Evolutionary conservation across 495 filamentous ascomycete species (phyloP).

Genomic region (Aspergillus sclerotioniger): DNA sequence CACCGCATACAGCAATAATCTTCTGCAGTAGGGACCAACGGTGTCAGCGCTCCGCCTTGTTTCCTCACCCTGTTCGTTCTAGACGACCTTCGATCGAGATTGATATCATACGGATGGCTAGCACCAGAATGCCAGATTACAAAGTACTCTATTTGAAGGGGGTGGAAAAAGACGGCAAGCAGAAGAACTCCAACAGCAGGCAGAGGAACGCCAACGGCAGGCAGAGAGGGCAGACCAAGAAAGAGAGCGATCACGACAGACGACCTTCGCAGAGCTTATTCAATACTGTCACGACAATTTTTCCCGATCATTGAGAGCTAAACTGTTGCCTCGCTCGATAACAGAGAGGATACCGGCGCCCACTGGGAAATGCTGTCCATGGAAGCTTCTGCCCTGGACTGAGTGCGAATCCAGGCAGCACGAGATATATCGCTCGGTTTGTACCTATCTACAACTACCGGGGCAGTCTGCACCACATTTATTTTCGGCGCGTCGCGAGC

Average conservation of each 20-base stretch:
- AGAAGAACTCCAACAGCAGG: background rate
- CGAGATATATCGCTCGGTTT: slow-evolving; percentile 29
- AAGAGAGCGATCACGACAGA: slow-evolving; percentile 16
- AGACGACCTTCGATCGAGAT: no score
- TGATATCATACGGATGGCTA: no score
- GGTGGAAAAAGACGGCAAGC: background rate
- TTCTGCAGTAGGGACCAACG: no score
- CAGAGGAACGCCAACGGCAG: background rate
- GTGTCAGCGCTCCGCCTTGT: no score
- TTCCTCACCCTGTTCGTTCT: no score
- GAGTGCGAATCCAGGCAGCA: slow-evolving; percentile 28
- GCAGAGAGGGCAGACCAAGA: slow-evolving; percentile 11
- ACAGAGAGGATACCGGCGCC: slow-evolving; percentile 27
- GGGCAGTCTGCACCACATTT: no score
- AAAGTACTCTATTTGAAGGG: background rate
- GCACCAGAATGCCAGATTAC: background rate
- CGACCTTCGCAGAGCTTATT: slow-evolving; percentile 34
- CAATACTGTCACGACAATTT: slow-evolving; percentile 27
- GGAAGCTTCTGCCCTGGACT: slow-evolving; percentile 28
- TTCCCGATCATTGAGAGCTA: slow-evolving; percentile 19
- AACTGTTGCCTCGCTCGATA: slow-evolving; percentile 31
- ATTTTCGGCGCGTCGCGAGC: slow-evolving; percentile 14
- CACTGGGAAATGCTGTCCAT: slow-evolving; percentile 31
- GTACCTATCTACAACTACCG: no score
- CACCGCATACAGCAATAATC: no score